A percentile compares a stretch with the other conserved stretches of the same genome.
Conservation (phyloP, 116 monocot genomes). For the Trichopus zeylanicus region DNA sequence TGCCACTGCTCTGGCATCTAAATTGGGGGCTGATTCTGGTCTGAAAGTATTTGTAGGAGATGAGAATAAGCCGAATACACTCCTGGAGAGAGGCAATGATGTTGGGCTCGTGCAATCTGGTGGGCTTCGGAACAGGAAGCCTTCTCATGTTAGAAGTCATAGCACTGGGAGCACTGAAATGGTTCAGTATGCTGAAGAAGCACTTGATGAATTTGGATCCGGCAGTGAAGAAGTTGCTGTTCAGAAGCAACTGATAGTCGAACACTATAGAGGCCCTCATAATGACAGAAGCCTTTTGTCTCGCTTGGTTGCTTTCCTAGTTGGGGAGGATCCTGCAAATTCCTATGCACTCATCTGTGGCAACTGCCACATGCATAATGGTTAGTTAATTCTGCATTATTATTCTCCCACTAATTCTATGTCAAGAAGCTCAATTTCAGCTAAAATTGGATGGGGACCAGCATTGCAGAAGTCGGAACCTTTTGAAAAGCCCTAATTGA, state of each 20-base stretch:
- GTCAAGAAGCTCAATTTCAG: too few species aligned
- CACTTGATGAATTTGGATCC: conserved; percentile 7
- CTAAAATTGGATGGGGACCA: too few species aligned
- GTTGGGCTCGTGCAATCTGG: conserved; percentile 29
- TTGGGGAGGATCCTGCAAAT: conserved; percentile 86
- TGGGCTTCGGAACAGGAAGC: conserved; percentile 60
- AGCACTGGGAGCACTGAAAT: conserved; percentile 15
- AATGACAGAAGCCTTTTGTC: conserved; percentile 70
- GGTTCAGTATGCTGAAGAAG: conserved; percentile 24
- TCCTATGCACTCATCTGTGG: conserved; percentile 86
- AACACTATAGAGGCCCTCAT: conserved; percentile 43
- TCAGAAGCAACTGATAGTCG: conserved; percentile 33
- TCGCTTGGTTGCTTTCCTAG: conserved; percentile 70
- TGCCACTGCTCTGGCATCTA: conserved; percentile 81
- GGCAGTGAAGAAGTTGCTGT: conserved; percentile 23
- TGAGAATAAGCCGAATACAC: conserved; percentile 23
- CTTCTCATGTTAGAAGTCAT: conserved; percentile 21
- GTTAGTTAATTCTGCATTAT: conserved; percentile 22
- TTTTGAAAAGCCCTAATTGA: too few species aligned
- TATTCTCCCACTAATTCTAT: not conserved
- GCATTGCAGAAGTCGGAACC: too few species aligned
- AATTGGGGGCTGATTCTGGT: conserved; percentile 76
- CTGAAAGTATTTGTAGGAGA: conserved; percentile 73
- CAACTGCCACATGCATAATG: conserved; percentile 86
- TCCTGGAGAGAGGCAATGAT: conserved; percentile 39